A percentile compares a stretch with the other conserved stretches of the same genome.
These are phyloP conservation scores for Fusarium tjaetaba DNA, from an alignment of 2,329 filamentous ascomycete genomes.

Conservation along the genomic window DNA sequence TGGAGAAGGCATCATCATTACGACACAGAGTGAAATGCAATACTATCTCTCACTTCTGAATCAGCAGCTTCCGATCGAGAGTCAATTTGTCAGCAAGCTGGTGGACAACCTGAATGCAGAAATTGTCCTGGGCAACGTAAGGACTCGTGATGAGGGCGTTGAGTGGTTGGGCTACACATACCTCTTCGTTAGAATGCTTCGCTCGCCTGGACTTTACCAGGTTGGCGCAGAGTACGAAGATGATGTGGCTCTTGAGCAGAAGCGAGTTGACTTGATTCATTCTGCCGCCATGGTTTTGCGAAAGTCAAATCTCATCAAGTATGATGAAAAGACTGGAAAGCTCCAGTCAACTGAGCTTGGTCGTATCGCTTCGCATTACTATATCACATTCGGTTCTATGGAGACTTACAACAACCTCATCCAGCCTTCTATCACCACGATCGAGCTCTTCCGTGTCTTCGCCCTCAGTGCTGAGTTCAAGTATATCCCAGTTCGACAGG, in stretches of 20 bases:
- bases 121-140: conserved; percentile 91
- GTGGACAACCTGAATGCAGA: conserved; percentile 98
- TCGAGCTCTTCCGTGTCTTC: conserved; percentile 97
- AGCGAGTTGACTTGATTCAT: conserved; percentile 96
- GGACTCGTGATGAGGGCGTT: conserved; percentile 93
- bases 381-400: conserved; percentile 97
- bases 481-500: conserved; percentile 96
- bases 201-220: conserved; percentile 93
- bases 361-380: conserved; percentile 96
- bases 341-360: conserved; percentile 93
- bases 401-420: conserved; percentile 96
- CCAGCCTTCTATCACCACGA: conserved; percentile 89
- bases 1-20: conserved; percentile 98
- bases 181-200: conserved; percentile 96
- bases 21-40: conserved; percentile 91
- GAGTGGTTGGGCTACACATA: conserved; percentile 99
- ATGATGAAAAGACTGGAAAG: conserved; percentile 91
- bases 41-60: conserved; percentile 98
- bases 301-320: conserved; percentile 89
- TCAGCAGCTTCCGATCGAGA: conserved; percentile 96
- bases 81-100: conserved; percentile 90
- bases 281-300: conserved; percentile 89
- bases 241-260: conserved; percentile 91
- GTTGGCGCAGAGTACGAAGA: conserved; percentile 96
- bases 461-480: conserved; percentile 98